These are phyloP conservation scores for Tremella yokohamensis DNA, from an alignment of 768 basidiomycete species.

Conservation along the genomic window DNA sequence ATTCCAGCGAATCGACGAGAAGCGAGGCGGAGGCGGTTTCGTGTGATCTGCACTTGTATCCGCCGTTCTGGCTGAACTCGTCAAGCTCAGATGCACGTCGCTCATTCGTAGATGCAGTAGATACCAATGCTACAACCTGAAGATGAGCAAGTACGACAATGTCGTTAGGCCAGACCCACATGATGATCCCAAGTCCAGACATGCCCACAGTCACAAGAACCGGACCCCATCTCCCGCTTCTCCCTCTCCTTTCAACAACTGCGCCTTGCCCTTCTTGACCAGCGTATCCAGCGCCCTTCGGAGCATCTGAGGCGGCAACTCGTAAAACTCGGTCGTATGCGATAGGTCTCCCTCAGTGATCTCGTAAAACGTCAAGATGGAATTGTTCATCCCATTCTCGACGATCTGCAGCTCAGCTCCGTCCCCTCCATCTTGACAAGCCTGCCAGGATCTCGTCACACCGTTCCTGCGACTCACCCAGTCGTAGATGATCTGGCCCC, in stretches of 20 bases:
- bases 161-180: background rate
- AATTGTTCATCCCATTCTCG: conserved; percentile 50
- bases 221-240: conserved; percentile 53
- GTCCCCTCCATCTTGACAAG: background rate
- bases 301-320: conserved; percentile 48
- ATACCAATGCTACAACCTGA: conserved; percentile 1
- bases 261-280: conserved; percentile 52
- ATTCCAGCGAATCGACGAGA: conserved; percentile 83
- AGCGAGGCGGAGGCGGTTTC: conserved; percentile 80
- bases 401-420: conserved; percentile 37
- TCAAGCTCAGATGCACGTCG: background rate
- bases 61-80: background rate
- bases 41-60: conserved; percentile 59
- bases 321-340: conserved; percentile 51
- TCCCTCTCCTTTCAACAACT: conserved; percentile 51
- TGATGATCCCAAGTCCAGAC: background rate
- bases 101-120: background rate
- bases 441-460: background rate
- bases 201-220: conserved; percentile 38
- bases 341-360: conserved; percentile 52
- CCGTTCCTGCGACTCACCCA: conserved; percentile 47
- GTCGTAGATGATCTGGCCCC: conserved; percentile 51
- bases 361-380: conserved; percentile 55
- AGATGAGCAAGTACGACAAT: background rate
- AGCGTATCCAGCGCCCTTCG: conserved; percentile 51